Base-by-base conservation (phyloP, 2,329 filamentous ascomycete genomes). In the Davidsoniella neocaledoniae region DNA sequence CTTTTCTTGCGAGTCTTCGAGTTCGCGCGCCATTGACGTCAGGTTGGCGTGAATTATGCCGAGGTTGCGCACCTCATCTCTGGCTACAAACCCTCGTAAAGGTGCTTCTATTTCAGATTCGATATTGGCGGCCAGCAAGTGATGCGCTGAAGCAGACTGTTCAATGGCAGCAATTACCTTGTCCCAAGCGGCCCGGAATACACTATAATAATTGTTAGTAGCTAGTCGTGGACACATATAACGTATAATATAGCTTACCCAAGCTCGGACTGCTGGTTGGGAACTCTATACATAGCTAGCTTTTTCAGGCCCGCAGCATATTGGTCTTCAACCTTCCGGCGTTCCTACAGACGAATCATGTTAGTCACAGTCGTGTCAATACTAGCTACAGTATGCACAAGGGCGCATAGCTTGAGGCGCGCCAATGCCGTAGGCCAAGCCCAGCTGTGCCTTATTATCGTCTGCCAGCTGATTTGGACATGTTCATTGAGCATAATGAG, bases 121-220 rank as follows among this genome's bases (percentile, higher is more conserved):
- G 63, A 98, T 83, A 60, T 83, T 83, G 55, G 79, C 72, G 53
- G 86, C 81, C 54, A 95, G 80, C 36, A 77, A 71, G 59, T 85
- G 78, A 66, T 98, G 91, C 25, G 88, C 86, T 54, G 81, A 75
- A 53, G 91, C 90, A 55, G 93, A 76, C 53, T 79, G 73, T 56
- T 91, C 84, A 59, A 85, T 81, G 41, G 87, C 81, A 57, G 77
- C 76, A 54, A 93, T 70, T 56, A 98, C 83, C 62, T 83, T 86
- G 62, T 84, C 81, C 91, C 91, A 98, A 61, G 91, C 86, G 51
- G 77, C 71, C 56, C 88, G 81, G 63, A 98, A 96, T 57, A 94
- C 79, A 55, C 91, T 96, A 63, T 42, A 45, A 29, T 12, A 14
- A 36, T 8, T 17, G 8, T 40, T 8, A 40, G n/a, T 42, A 10